Conservation (phyloP, 2,329 filamentous ascomycete species). For the Chrysoporthe cubensis region DNA sequence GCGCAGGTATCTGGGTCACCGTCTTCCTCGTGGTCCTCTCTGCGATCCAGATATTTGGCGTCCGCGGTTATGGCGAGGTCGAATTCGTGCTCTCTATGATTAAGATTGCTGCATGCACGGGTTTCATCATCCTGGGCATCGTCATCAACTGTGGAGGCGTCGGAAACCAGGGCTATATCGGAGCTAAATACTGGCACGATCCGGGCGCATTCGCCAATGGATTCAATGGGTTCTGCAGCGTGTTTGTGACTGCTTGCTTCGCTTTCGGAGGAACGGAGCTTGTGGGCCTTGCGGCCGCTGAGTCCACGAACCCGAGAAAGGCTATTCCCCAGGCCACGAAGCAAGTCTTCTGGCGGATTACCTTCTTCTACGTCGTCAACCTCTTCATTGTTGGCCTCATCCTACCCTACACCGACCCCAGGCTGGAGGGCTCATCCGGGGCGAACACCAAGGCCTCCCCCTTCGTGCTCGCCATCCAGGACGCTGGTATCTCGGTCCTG, state of each 20-base stretch:
- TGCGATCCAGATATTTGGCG: constrained; percentile 59
- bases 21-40: constrained; percentile 56
- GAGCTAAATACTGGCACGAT: constrained; percentile 63
- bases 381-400: constrained; percentile 57
- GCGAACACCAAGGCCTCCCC: constrained; percentile 52
- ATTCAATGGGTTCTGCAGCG: constrained; percentile 54
- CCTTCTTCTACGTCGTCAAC: constrained; percentile 56
- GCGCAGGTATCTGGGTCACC: constrained; percentile 54
- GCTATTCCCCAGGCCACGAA: constrained; percentile 55
- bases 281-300: constrained; percentile 56
- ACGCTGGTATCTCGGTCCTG: constrained; percentile 53
- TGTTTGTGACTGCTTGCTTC: constrained; percentile 57
- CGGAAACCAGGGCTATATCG: constrained; percentile 60
- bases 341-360: constrained; percentile 59
- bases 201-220: constrained; percentile 56
- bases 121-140: constrained; percentile 68
- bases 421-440: constrained; percentile 44
- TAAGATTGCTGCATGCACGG: constrained; percentile 61
- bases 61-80: constrained; percentile 62
- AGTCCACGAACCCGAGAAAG: constrained; percentile 52
- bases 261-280: constrained; percentile 57
- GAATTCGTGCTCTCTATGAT: constrained; percentile 62
- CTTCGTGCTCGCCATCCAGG: constrained; percentile 55
- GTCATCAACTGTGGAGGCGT: constrained; percentile 62
- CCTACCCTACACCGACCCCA: constrained; percentile 46